Conservation (phyloP, 805 yeast species). For the Zygosaccharomyces siamensis region DNA sequence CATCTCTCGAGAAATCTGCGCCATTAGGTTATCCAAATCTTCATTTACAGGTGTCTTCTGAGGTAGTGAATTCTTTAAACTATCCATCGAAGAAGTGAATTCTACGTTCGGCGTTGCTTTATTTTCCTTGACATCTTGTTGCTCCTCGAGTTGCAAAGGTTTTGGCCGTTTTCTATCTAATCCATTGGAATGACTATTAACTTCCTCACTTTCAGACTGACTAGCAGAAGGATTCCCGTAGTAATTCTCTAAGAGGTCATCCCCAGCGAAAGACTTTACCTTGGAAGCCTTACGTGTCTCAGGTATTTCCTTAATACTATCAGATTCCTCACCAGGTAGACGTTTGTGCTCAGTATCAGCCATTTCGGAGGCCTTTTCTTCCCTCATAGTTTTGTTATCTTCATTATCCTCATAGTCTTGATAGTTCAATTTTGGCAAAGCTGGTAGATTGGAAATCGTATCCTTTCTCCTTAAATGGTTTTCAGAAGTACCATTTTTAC, state of each 20-base stretch:
- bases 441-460: slow-evolving; percentile 20
- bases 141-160: slow-evolving; percentile 4
- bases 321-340: neutral
- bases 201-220: neutral
- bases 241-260: neutral
- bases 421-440: slow-evolving; percentile 27
- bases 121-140: neutral
- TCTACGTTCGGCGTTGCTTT: slow-evolving; percentile 4
- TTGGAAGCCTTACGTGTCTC: neutral
- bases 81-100: slow-evolving; percentile 1
- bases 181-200: neutral
- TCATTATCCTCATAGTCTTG: slow-evolving; percentile 4
- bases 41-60: slow-evolving; percentile 21
- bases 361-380: neutral
- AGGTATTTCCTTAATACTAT: neutral
- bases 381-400: neutral
- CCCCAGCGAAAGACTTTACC: neutral
- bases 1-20: slow-evolving; percentile 33
- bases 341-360: neutral
- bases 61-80: slow-evolving; percentile 9
- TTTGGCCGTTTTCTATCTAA: slow-evolving; percentile 4
- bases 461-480: neutral
- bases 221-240: neutral
- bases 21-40: slow-evolving; percentile 31
- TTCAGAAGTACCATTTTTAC: neutral